phyloP scores from a whole-genome alignment of 2,329 filamentous ascomycete genomes.

The Fusarium continuum region DNA sequence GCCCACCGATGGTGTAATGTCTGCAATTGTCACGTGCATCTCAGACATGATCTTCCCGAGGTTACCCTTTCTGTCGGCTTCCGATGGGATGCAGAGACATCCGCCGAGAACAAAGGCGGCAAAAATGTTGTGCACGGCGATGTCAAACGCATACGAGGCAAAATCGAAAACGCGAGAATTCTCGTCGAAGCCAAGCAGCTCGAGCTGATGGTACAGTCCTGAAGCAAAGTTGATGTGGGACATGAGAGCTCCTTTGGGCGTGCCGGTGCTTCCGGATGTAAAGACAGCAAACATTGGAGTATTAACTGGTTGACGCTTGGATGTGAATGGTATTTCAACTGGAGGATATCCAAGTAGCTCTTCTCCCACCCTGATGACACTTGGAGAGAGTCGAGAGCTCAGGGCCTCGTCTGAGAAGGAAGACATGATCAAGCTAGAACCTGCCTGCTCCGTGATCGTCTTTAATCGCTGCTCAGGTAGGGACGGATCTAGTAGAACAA shows the following conservation, averaged over 20 bases:
- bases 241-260: constrained; percentile 38
- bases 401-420: neutral
- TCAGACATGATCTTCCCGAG: neutral
- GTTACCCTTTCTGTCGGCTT: neutral
- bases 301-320: too few species aligned
- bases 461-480: neutral
- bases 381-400: neutral
- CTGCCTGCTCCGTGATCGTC: neutral
- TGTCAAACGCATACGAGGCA: neutral
- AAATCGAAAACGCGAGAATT: neutral
- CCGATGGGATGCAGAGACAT: neutral
- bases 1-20: neutral
- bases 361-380: neutral
- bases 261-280: constrained; percentile 42
- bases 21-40: neutral
- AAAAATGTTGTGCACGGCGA: neutral
- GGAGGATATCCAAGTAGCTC: too few species aligned
- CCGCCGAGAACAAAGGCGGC: neutral
- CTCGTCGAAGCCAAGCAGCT: neutral
- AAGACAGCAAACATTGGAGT: constrained; percentile 31
- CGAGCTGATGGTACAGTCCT: neutral
- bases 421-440: neutral
- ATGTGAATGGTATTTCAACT: neutral
- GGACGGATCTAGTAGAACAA: neutral
- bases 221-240: neutral